phyloP scores from a whole-genome alignment of 148 eudicot species.

The Spergularia bocconei region DNA sequence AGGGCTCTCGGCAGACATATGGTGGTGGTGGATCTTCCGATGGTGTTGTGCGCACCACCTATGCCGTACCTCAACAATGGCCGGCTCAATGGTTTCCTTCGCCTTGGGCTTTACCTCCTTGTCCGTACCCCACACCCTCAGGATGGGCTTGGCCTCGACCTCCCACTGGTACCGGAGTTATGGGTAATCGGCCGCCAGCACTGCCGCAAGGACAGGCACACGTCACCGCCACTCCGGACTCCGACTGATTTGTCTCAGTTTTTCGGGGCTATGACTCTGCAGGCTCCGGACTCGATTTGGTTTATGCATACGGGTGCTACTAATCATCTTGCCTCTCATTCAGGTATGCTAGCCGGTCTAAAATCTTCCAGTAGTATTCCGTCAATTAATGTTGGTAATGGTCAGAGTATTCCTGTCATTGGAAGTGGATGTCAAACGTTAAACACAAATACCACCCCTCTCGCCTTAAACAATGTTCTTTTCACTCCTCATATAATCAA shows the following conservation, averaged over 20 bases:
- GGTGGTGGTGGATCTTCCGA: no score
- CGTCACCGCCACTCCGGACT: background rate
- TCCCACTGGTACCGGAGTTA: background rate
- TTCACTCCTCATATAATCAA: background rate
- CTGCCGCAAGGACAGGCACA: no score
- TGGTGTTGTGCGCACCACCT: no score
- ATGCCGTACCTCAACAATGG: background rate
- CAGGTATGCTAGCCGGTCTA: background rate
- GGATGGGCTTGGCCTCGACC: background rate
- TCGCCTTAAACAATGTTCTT: background rate
- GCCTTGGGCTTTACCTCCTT: background rate
- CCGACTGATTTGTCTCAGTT: background rate
- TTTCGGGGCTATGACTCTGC: background rate
- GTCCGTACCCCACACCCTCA: background rate
- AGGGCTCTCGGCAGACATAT: no score
- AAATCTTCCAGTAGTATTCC: background rate
- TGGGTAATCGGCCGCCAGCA: background rate
- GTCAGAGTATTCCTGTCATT: background rate
- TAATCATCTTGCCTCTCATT: background rate
- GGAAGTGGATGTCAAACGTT: background rate
- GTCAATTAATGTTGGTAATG: background rate
- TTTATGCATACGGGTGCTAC: background rate
- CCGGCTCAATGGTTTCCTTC: background rate
- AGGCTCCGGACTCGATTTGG: background rate
- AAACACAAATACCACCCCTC: no score